A percentile compares a stretch with the other conserved stretches of the same genome.
Conservation (phyloP, 495 filamentous ascomycete genomes). For the Lasiosphaeria ovina region DNA sequence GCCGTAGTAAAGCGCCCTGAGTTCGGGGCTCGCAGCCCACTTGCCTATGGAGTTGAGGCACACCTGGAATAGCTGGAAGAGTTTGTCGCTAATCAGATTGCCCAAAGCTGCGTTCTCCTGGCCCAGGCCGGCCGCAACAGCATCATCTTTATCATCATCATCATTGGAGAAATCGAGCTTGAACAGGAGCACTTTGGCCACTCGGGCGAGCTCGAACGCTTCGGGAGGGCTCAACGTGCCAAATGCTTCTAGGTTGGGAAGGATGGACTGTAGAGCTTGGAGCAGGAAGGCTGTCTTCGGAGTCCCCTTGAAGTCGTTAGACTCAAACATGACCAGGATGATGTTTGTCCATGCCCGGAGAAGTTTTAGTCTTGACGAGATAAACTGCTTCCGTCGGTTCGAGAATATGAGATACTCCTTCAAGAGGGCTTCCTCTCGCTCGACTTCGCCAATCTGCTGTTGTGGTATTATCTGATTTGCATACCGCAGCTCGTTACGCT, state of each 20-base stretch:
- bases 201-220: slow-evolving; percentile 69
- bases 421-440: slow-evolving; percentile 55
- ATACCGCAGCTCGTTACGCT: slow-evolving; percentile 53
- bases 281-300: slow-evolving; percentile 72
- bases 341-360: slow-evolving; percentile 80
- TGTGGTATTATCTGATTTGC: slow-evolving; percentile 50
- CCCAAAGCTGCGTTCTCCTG: slow-evolving; percentile 53
- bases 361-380: slow-evolving; percentile 57
- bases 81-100: slow-evolving; percentile 78
- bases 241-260: slow-evolving; percentile 78
- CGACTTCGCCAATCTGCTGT: slow-evolving; percentile 55
- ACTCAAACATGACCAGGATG: slow-evolving; percentile 71
- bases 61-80: slow-evolving; percentile 86
- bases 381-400: slow-evolving; percentile 64
- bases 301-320: slow-evolving; percentile 67
- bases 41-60: slow-evolving; percentile 72
- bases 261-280: slow-evolving; percentile 77
- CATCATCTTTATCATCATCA: no score
- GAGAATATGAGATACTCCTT: slow-evolving; percentile 56
- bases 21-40: slow-evolving; percentile 61
- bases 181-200: slow-evolving; percentile 73
- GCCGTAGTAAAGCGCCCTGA: slow-evolving; percentile 82
- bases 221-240: slow-evolving; percentile 61
- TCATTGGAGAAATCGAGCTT: slow-evolving; percentile 59
- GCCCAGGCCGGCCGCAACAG: slow-evolving; percentile 38